Conservation (phyloP, 176 grass and related monocot species). For the Musa acuminata region DNA sequence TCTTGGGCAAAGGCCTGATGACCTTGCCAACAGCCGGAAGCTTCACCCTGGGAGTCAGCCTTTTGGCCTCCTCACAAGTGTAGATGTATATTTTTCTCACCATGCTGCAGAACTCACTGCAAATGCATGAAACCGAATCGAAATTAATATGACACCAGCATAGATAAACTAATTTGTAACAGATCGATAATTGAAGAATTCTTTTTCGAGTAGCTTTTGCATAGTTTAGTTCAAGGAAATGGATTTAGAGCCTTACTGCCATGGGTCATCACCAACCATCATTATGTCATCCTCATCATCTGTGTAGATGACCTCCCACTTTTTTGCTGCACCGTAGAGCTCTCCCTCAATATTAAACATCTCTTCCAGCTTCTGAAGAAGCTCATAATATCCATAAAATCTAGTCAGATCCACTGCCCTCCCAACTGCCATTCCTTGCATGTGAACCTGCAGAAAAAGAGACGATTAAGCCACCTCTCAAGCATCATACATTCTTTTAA, state of each 20-base stretch:
- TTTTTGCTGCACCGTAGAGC: neutral
- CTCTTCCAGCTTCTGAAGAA: constrained; percentile 5
- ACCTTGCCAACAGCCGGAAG: constrained; percentile 21
- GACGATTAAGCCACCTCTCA: constrained; percentile 10
- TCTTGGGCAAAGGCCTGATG: constrained; percentile 27
- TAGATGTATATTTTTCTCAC: constrained; percentile 83
- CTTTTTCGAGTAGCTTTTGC: too few relatives aligned
- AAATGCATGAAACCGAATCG: constrained; percentile 3
- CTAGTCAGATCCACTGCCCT: constrained; percentile 83
- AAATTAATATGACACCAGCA: neutral
- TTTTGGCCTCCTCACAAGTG: constrained; percentile 58
- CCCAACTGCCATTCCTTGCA: constrained; percentile 89
- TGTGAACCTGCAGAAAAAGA: constrained; percentile 55
- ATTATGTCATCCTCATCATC: constrained; percentile 20
- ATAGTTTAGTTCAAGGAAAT: neutral
- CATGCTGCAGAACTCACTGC: constrained; percentile 78
- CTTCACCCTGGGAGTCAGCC: constrained; percentile 37
- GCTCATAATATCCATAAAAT: constrained; percentile 23
- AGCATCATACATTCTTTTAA: neutral
- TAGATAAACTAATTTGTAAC: neutral
- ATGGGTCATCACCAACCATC: constrained; percentile 18
- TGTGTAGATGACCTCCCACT: constrained; percentile 13
- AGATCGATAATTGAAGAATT: neutral
- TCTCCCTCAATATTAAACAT: constrained; percentile 11
- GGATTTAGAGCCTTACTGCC: constrained; percentile 28